A percentile compares a stretch with the other conserved stretches of the same genome.
phyloP scores from a whole-genome alignment of 768 basidiomycete species.

The Tricholoma terreum region DNA sequence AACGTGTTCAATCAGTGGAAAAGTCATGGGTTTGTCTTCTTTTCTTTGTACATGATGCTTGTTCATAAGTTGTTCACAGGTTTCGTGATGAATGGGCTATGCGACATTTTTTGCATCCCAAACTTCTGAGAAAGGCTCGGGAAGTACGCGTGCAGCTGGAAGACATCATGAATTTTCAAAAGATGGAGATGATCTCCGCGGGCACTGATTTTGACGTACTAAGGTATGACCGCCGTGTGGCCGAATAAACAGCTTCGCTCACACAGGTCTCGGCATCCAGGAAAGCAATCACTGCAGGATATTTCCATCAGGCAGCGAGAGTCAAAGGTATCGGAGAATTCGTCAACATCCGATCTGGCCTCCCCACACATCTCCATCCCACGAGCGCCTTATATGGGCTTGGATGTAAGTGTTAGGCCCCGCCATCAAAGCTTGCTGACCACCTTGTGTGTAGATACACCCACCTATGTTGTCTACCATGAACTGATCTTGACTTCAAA shows the following conservation, averaged over 20 bases:
- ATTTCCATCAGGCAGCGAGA: slow-evolving; percentile 97
- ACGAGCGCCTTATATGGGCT: slow-evolving; percentile 96
- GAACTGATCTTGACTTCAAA: slow-evolving; percentile 94
- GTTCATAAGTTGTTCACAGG: slow-evolving; percentile 35
- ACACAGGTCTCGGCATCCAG: slow-evolving; percentile 34
- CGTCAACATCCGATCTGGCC: slow-evolving; percentile 91
- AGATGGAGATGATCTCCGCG: slow-evolving; percentile 87
- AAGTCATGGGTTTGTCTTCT: slow-evolving; percentile 72
- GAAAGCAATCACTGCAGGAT: slow-evolving; percentile 96
- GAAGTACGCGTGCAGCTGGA: slow-evolving; percentile 95
- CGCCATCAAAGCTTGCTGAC: slow-evolving; percentile 10
- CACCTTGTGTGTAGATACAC: slow-evolving; percentile 61
- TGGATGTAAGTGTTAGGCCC: slow-evolving; percentile 63
- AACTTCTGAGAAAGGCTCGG: slow-evolving; percentile 88
- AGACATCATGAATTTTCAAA: slow-evolving; percentile 99
- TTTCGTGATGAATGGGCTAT: slow-evolving; percentile 94
- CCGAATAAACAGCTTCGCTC: not conserved
- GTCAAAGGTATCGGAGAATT: slow-evolving; percentile 99
- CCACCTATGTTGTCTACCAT: slow-evolving; percentile 96
- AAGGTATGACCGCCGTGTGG: slow-evolving; percentile 36
- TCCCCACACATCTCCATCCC: slow-evolving; percentile 95
- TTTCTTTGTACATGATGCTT: not conserved
- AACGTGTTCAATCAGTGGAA: slow-evolving; percentile 99
- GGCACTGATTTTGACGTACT: slow-evolving; percentile 96
- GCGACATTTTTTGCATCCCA: slow-evolving; percentile 95